Evolutionary conservation across 352 stramenopile species (phyloP).

Genomic region (Phytopythium oedochilum): DNA sequence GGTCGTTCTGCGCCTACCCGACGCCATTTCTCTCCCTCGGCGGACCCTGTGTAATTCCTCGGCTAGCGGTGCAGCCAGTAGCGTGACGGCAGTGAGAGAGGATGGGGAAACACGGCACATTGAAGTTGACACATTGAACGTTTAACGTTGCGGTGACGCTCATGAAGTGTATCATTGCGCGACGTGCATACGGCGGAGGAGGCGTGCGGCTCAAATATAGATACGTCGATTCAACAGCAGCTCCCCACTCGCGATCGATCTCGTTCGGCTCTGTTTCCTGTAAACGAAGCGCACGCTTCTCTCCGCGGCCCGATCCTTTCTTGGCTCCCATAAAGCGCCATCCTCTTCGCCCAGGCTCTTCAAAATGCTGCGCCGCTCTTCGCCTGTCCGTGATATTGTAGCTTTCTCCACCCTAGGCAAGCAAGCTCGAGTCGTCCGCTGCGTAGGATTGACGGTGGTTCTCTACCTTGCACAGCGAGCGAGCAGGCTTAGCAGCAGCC

Average conservation of each 20-base stretch:
- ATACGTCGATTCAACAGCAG: constrained; percentile 53
- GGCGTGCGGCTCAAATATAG: constrained; percentile 24
- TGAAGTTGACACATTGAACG: background rate
- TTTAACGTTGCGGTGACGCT: background rate
- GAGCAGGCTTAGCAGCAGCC: constrained; percentile 67
- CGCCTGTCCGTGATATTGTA: background rate
- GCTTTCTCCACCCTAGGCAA: background rate
- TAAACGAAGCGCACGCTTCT: background rate
- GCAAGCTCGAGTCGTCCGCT: background rate
- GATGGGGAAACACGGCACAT: background rate
- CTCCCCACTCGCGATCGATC: constrained; percentile 31
- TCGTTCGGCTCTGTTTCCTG: constrained; percentile 8
- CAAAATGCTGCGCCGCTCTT: background rate
- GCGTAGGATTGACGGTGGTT: background rate
- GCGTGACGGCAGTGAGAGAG: background rate
- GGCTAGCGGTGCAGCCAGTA: background rate
- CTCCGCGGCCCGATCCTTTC: constrained; percentile 4
- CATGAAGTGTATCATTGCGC: too few relatives aligned
- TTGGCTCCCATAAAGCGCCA: constrained; percentile 1
- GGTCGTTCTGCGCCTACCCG: background rate
- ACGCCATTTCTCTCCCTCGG: background rate
- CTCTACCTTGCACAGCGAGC: background rate
- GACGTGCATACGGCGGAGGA: too few relatives aligned
- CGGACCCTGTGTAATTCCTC: background rate
- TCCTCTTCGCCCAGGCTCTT: constrained; percentile 7